Percentiles rank a stretch among this genome's conserved stretches.
These are phyloP conservation scores for Drosera capensis DNA, from an alignment of 148 eudicot species.

Conservation along the genomic window DNA sequence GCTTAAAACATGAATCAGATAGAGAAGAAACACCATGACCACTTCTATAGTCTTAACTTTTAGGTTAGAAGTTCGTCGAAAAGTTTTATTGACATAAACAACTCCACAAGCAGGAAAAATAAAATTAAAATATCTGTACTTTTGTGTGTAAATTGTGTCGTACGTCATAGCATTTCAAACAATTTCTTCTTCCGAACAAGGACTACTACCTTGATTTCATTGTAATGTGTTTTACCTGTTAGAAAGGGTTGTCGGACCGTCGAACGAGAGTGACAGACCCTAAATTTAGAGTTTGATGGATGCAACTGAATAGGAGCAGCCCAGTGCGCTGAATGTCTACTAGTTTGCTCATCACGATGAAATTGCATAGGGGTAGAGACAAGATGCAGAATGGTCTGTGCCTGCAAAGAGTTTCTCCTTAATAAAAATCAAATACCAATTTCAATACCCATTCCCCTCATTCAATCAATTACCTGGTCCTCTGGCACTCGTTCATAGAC, in stretches of 20 bases:
- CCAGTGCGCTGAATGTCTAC: slow-evolving; percentile 23
- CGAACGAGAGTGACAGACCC: slow-evolving; percentile 12
- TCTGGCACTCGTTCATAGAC: slow-evolving; percentile 71
- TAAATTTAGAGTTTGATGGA: slow-evolving; percentile 23
- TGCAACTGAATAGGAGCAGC: slow-evolving; percentile 25
- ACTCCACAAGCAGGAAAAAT: too few relatives aligned
- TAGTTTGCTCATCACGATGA: slow-evolving; percentile 29
- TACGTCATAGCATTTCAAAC: too few relatives aligned
- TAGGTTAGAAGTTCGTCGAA: too few relatives aligned
- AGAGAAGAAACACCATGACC: too few relatives aligned
- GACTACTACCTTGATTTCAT: too few relatives aligned
- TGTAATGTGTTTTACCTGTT: too few relatives aligned
- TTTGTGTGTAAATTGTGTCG: too few relatives aligned
- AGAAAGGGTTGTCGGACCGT: slow-evolving; percentile 10
- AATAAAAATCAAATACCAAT: background rate
- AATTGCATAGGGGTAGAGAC: slow-evolving; percentile 58
- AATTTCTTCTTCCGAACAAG: too few relatives aligned
- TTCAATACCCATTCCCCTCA: background rate
- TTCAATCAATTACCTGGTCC: slow-evolving; percentile 48
- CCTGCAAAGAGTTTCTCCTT: slow-evolving; percentile 31
- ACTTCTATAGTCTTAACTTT: too few relatives aligned
- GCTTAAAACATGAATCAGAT: too few relatives aligned
- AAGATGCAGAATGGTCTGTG: slow-evolving; percentile 52
- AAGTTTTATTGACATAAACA: too few relatives aligned
- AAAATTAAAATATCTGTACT: too few relatives aligned